A percentile compares a stretch with the other conserved stretches of the same genome.
phyloP scores from a whole-genome alignment of 202 grass and related monocot genomes.

The Zizania palustris region DNA sequence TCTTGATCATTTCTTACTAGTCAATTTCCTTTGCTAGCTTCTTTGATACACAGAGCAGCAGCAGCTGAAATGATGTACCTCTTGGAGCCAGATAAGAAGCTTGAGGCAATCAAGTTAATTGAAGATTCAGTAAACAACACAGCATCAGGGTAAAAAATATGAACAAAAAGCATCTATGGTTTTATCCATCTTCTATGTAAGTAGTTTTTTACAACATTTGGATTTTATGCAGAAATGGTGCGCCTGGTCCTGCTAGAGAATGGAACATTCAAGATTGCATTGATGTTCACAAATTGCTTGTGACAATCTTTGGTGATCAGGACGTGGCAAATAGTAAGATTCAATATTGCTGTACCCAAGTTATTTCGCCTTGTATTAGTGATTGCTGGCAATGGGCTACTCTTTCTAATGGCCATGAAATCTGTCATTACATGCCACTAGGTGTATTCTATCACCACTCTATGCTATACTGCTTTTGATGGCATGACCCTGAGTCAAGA shows the following conservation, averaged over 20 bases:
- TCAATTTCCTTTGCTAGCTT: constrained; percentile 54
- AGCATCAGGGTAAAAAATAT: constrained; percentile 65
- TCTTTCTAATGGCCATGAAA: background rate
- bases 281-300: constrained; percentile 86
- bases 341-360: constrained; percentile 8
- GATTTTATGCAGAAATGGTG: constrained; percentile 55
- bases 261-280: constrained; percentile 85
- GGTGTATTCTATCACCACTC: background rate
- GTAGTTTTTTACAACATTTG: constrained; percentile 30
- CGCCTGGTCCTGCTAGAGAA: constrained; percentile 60
- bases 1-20: constrained; percentile 5
- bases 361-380: background rate
- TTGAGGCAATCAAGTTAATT: constrained; percentile 86
- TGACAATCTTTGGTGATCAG: constrained; percentile 61
- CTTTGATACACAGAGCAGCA: constrained; percentile 83
- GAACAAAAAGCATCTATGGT: constrained; percentile 10
- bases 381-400: no score
- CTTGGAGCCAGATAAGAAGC: constrained; percentile 82
- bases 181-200: constrained; percentile 12
- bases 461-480: constrained; percentile 9
- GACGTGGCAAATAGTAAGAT: constrained; percentile 78
- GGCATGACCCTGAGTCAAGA: constrained; percentile 9
- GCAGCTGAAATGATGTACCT: constrained; percentile 94
- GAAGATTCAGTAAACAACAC: constrained; percentile 84
- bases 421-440: background rate